Evolutionary conservation across 2,329 filamentous ascomycete genomes (phyloP), one percentile per base, ranked within the genome.

Genomic region (Thelonectria rubi): DNA sequence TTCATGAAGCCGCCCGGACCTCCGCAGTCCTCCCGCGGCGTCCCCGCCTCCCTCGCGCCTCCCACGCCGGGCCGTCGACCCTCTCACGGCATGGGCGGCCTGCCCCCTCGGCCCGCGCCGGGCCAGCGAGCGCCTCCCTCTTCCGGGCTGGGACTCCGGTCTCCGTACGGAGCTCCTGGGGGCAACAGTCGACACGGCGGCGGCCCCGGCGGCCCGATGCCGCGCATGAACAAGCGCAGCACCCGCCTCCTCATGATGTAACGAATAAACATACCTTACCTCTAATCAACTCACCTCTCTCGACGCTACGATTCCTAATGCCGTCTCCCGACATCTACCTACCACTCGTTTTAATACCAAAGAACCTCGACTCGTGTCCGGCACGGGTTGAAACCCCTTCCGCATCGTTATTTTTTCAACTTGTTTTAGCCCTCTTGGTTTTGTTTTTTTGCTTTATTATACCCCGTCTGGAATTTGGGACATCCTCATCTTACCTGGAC

Each of bases 201-300:
- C 18, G 78, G 77, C 5, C 76, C 70, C 74, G 34, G 72, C 58
- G 69, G 62, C 71, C 58, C 70, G 71, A 78, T 78, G 69, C 81
- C 83, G 51, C 79, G 77, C 65, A 86, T 88, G 84, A 85, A 87
- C 77, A 88, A 87, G 79, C 81, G 86, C 66, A 86, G 84, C 80
- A 88, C 86, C 62, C 80, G 86, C 63, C 72, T 88, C 54, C 85
- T 85, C 60, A 86, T 86, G 81, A 85, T 87, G 78, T 81, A 72
- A 78, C 60, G 63, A 56, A 48, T 52, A 15, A 37, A 37, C 34
- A 15, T 30, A 26, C 21, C 21, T 17, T 42, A 51, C 24, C 46
- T 37, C 47, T 49, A 47, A 39, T 40, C 47, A 40, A 67, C 58
- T 60, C 70, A 53, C 65, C 55, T 50, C n/a, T 45, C 56, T 55